Conservation (phyloP, 2,329 filamentous ascomycete genomes). For the Fonsecaea multimorphosa region DNA sequence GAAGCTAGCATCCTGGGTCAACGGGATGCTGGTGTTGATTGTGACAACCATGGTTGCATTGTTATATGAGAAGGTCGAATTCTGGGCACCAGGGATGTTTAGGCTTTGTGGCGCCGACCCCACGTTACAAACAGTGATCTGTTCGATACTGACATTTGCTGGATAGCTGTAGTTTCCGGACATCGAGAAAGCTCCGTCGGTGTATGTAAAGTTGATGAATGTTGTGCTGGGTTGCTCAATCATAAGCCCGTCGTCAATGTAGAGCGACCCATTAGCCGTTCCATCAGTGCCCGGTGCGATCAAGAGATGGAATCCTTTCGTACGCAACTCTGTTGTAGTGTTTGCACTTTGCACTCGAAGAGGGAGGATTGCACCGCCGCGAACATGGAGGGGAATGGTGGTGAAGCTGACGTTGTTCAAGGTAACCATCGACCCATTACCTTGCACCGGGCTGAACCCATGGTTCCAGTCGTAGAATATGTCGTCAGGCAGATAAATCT, state of each 20-base stretch:
- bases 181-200: slow-evolving; percentile 57
- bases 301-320: slow-evolving; percentile 72
- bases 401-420: slow-evolving; percentile 56
- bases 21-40: slow-evolving; percentile 39
- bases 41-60: slow-evolving; percentile 38
- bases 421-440: slow-evolving; percentile 54
- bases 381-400: slow-evolving; percentile 67
- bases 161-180: slow-evolving; percentile 62
- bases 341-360: slow-evolving; percentile 59
- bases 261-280: slow-evolving; percentile 70
- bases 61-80: slow-evolving; percentile 30
- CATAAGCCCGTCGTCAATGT: slow-evolving; percentile 78
- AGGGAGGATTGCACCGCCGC: slow-evolving; percentile 66
- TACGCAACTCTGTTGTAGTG: slow-evolving; percentile 66
- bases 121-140: slow-evolving; percentile 45
- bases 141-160: slow-evolving; percentile 43
- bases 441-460: slow-evolving; percentile 49
- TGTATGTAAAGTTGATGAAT: slow-evolving; percentile 66
- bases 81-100: slow-evolving; percentile 23
- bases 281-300: slow-evolving; percentile 69
- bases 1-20: slow-evolving; percentile 38
- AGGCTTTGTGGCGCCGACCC: slow-evolving; percentile 22
- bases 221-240: slow-evolving; percentile 65
- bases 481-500: slow-evolving; percentile 64
- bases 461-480: slow-evolving; percentile 68